A percentile compares a stretch with the other conserved stretches of the same genome.
Conservation (phyloP, 495 filamentous ascomycete genomes). For the Aspergillus wentii region DNA sequence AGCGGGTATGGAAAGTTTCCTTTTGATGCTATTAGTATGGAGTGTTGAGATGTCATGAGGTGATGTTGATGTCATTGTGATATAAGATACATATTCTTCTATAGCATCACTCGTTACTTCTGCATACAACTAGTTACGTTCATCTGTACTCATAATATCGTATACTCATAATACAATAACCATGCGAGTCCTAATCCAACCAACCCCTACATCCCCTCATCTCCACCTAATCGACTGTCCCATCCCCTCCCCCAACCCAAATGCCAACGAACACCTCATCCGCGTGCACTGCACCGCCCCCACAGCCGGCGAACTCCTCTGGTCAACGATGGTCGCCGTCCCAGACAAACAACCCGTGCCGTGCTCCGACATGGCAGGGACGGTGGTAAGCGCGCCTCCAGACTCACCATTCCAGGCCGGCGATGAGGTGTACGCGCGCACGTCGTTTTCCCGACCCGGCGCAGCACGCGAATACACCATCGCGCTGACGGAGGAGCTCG, state of each 20-base stretch:
- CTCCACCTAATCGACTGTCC: conserved; percentile 10
- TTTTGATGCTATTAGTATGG: too few relatives aligned
- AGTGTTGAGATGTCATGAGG: too few relatives aligned
- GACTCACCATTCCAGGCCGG: conserved; percentile 43
- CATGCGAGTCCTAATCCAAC: too few relatives aligned
- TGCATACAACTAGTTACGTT: too few relatives aligned
- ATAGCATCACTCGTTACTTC: too few relatives aligned
- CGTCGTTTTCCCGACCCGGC: conserved; percentile 32
- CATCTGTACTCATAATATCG: too few relatives aligned
- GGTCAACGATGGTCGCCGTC: conserved; percentile 40
- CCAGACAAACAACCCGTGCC: conserved; percentile 33
- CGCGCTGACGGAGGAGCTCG: conserved; percentile 38
- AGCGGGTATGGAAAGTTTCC: too few relatives aligned
- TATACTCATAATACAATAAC: too few relatives aligned
- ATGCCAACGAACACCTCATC: conserved; percentile 43
- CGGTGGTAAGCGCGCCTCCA: conserved; percentile 33
- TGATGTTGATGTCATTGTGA: too few relatives aligned
- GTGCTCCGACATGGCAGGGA: conserved; percentile 47
- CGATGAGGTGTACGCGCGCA: conserved; percentile 46
- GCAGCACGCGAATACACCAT: conserved; percentile 43
- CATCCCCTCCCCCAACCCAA: conserved; percentile 14
- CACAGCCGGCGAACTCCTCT: conserved; percentile 51
- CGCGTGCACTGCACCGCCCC: conserved; percentile 43
- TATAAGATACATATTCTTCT: too few relatives aligned
- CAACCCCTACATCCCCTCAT: conserved; percentile 4